phyloP scores from a whole-genome alignment of 1,284 basidiomycete genomes.

The Blastosporella zonata region DNA sequence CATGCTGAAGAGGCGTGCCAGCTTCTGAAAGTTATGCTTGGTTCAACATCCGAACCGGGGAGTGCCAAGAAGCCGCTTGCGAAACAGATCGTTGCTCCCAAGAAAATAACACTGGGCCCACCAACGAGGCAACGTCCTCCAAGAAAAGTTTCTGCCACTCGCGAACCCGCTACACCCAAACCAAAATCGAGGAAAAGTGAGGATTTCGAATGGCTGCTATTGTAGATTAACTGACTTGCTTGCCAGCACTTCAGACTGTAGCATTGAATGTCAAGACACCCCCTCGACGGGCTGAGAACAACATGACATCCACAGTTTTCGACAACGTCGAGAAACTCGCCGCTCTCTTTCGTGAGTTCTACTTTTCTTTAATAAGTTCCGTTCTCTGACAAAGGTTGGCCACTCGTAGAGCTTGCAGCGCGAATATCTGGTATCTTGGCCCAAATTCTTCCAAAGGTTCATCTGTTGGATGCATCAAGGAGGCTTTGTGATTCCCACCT shows the following conservation, averaged over 20 bases:
- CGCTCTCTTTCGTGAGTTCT: conserved; percentile 47
- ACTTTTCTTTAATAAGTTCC: neutral
- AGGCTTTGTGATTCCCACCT: conserved; percentile 43
- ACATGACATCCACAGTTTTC: conserved; percentile 30
- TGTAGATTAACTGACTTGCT: neutral
- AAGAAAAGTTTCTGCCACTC: conserved; percentile 16
- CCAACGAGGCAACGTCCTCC: conserved; percentile 11
- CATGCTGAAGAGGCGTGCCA: conserved; percentile 52
- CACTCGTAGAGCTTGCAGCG: conserved; percentile 51
- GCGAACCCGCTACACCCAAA: conserved; percentile 39
- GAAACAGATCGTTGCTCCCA: conserved; percentile 17
- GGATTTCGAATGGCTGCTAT: conserved; percentile 3
- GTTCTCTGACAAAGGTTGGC: neutral
- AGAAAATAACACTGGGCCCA: conserved; percentile 15
- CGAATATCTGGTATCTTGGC: conserved; percentile 67
- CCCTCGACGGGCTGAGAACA: conserved; percentile 21
- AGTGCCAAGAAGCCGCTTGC: conserved; percentile 23
- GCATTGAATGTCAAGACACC: conserved; percentile 34
- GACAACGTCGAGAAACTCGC: conserved; percentile 51
- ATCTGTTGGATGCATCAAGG: conserved; percentile 47
- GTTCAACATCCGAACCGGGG: conserved; percentile 16
- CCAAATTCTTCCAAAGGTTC: conserved; percentile 51
- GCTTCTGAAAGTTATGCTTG: conserved; percentile 40
- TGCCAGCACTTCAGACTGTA: conserved; percentile 33
- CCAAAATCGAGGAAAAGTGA: conserved; percentile 38